Base-by-base conservation (phyloP, 805 yeast genomes). In the Kurtzmaniella fragi region DNA sequence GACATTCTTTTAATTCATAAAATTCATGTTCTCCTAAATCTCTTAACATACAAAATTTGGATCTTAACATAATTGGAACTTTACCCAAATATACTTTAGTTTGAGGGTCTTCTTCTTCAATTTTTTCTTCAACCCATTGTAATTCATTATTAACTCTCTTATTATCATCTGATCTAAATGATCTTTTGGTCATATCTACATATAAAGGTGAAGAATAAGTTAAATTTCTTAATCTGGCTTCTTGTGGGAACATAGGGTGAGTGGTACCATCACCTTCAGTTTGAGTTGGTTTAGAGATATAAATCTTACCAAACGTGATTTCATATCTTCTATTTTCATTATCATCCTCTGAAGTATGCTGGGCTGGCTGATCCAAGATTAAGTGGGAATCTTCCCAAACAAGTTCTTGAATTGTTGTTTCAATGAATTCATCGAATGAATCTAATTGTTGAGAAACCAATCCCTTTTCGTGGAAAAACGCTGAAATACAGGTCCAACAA, bases 241-340 rank as follows among this genome's bases (percentile, higher is more conserved):
- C 99, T 66, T 95, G 99, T 9, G 99, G 99, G 58, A 86, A 86
- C 82, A 93, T 80, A 11, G 95, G 95, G 56, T 89, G 91, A n/a
- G 98, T 91, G n/a, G 95, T 89, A 70, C 99, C 99, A 68, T 93
- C 99, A 13, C 98, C 96, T 70, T 93, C 99, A 15, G 98, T 95
- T 78, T 93, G 95, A 35, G 96, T 88, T 34, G 99, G 99, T 55
- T 90, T 85, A 17, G 98, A 89, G 50, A 93, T 80, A 64, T 85
- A 93, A 54, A 95, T 93, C 62, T 91, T 95, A 48, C 99, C 99
- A 66, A 93, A 93, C n/a, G 90, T 81, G 59, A 93, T 93, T 64
- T 91, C 97, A 56, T 89, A 95, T 49, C 97, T 79, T 67, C 89
- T 83, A 64, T 86, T 89, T 52, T 87, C 79, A 59, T 88, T 84